Evolutionary conservation across 1,139 yeast species (phyloP), one percentile per base, ranked within the genome.

Genomic region (Geotrichum restrictum): DNA sequence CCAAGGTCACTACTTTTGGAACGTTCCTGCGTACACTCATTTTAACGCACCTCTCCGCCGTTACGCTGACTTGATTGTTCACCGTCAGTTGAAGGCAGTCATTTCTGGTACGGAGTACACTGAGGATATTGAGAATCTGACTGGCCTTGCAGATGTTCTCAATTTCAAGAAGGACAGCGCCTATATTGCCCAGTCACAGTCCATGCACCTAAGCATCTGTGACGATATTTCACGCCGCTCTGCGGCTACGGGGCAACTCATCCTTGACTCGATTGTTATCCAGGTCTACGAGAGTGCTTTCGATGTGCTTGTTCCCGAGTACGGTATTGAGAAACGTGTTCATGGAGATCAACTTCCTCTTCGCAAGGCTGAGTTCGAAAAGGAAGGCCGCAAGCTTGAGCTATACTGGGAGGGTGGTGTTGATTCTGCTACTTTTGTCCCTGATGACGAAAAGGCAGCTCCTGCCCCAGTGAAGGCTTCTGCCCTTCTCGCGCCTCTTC

Each of bases 341-440:
- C 98, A 93, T 64, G 97, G 98, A 41, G 98, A 93, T 70, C 98
- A 93, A 69, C 75, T 93, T 54, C 98, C 98, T 14, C 74, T 93
- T 57, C 82, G 81, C 22, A 89, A 89, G 69, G 98, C 98, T 3
- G 98, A 93, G 67, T 93, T 86, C 68, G 94, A 88, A 65, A 85
- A 84, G 64, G 67, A 68, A 27, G 74, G 78, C 36, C 77, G 89
- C 48, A 72, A 82, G 4, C 75, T 93, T 63, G 97, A 91, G 67
- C 74, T 93, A 49, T 89, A 80, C 67, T 93, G 98, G 98, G 95
- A 88, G 68, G 81, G 81, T 56, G 95, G 94, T 14, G 80, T 87
- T 50, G 98, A 91, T 66, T 80, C 96, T 27, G 97, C 97, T 0
- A 86, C 95, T 0, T 93, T 79, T 66, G 78, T 88, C 43, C 98